Percentiles rank a stretch among this genome's conserved stretches.
These are phyloP conservation scores for Aphanomyces invadans DNA, from an alignment of 352 stramenopile species.

Conservation along the genomic window DNA sequence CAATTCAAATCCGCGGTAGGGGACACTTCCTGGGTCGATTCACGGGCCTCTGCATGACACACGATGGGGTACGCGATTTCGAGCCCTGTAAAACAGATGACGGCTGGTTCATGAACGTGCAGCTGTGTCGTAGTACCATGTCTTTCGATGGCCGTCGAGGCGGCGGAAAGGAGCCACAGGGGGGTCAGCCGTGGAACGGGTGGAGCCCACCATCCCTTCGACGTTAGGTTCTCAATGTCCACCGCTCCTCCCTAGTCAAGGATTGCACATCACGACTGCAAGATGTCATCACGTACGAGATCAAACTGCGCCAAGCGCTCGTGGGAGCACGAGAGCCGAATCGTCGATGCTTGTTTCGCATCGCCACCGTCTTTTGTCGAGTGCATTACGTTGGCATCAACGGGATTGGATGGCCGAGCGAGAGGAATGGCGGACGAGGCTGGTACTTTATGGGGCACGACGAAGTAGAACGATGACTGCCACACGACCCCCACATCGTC, in stretches of 20 bases:
- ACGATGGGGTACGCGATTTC: slow-evolving; percentile 12
- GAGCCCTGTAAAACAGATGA: not conserved
- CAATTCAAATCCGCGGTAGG: not conserved
- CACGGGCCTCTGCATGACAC: slow-evolving; percentile 1
- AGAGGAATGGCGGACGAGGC: not conserved
- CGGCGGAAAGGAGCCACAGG: slow-evolving; percentile 14
- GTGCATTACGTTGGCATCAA: slow-evolving; percentile 3
- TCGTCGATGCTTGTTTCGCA: not conserved
- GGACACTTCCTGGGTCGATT: not conserved
- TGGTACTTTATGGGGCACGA: slow-evolving; percentile 30
- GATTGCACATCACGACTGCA: not conserved
- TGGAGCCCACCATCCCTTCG: not conserved
- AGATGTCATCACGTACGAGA: not conserved
- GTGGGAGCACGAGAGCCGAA: not conserved
- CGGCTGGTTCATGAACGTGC: not conserved
- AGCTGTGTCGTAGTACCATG: slow-evolving; percentile 4
- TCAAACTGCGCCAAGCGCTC: slow-evolving; percentile 19
- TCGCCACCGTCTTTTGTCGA: too few relatives aligned
- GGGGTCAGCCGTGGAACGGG: not conserved
- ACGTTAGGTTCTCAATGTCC: slow-evolving; percentile 15
- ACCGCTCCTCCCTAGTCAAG: slow-evolving; percentile 9
- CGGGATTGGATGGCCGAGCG: slow-evolving; percentile 2
- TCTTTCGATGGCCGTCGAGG: slow-evolving; percentile 7
- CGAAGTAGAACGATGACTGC: slow-evolving; percentile 60
- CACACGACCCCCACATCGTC: slow-evolving; percentile 63